Evolutionary conservation across 805 yeast genomes (phyloP).

Genomic region (Wickerhamomyces bisporus): DNA sequence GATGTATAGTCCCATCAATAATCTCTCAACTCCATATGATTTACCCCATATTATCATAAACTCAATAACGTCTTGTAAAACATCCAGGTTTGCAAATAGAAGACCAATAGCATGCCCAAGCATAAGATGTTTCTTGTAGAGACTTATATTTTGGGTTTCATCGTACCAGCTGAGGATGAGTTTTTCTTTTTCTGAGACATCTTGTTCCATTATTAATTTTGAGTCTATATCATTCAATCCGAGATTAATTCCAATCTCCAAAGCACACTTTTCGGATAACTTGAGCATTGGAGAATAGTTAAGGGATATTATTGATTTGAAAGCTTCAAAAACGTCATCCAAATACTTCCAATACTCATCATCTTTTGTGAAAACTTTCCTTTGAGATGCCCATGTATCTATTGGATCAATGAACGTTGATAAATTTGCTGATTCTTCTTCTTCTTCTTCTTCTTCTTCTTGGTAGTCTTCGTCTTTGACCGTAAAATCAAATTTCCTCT

Average conservation of each 20-base stretch:
- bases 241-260: constrained; percentile 8
- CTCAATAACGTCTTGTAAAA: constrained; percentile 2
- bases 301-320: not conserved
- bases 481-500: not conserved
- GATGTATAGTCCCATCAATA: constrained; percentile 1
- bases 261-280: constrained; percentile 5
- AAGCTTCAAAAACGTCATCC: constrained; percentile 4
- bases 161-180: constrained; percentile 8
- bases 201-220: constrained; percentile 2
- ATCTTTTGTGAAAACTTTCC: too few species aligned
- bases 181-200: constrained; percentile 4
- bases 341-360: constrained; percentile 1
- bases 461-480: not conserved
- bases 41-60: constrained; percentile 2
- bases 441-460: not conserved
- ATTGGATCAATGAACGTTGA: not conserved
- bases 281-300: constrained; percentile 2
- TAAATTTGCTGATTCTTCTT: constrained; percentile 1
- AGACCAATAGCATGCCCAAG: constrained; percentile 15
- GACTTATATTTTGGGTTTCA: not conserved
- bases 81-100: constrained; percentile 4
- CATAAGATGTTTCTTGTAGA: constrained; percentile 10
- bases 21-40: not conserved
- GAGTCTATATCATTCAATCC: constrained; percentile 5
- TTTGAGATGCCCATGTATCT: constrained; percentile 1